Evolutionary conservation across 306 rosid species (phyloP), one percentile per base, ranked within the genome.

Genomic region (Glycyrrhiza uralensis): DNA sequence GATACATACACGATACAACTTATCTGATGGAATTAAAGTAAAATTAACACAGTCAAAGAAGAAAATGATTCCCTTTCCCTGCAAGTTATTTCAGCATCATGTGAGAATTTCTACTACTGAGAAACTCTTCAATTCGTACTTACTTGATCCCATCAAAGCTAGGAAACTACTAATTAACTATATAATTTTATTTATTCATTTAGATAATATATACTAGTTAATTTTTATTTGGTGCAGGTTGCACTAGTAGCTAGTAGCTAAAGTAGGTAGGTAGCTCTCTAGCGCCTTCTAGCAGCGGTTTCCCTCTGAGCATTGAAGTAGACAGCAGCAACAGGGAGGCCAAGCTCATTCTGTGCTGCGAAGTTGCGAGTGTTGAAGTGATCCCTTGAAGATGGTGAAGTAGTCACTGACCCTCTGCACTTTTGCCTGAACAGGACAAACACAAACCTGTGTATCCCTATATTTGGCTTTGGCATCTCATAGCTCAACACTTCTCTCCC

Each of bases 391-490:
- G 79, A 76, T 12, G 97, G 96, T 28, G 84, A 62, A 19, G 81
- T 51, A 28, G 28, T 79, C 13, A 91, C 88, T 20, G 90, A 79
- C 19, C 87, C 87, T 58, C 99, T 85, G 2, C 71, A 30, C 39
- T 76, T 89, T 80, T 95, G 99, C 79, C 81, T 88, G 90, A 86
- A 95, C 59, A 95, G 78, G 59, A 85, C 89, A 84, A 95, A 95
- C 85, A 95, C 97, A 77, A 89, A 95, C 96, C 99, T 91, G 75
- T 95, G 99, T 28, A 95, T 95, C 51, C 99, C 99, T 29, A 95
- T 91, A 33, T 84, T 86, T 1, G 99, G 99, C 82, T 65, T 86
- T 59, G 99, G 99, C 26, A 79, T 88, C 85, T 95, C 99, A 70
- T 89, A 91, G 87, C 88, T 91, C 84, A 91, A 85, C 51, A 69